These are phyloP conservation scores for Botrytis fragariae DNA, from an alignment of 2,329 filamentous ascomycete genomes.

Conservation along the genomic window DNA sequence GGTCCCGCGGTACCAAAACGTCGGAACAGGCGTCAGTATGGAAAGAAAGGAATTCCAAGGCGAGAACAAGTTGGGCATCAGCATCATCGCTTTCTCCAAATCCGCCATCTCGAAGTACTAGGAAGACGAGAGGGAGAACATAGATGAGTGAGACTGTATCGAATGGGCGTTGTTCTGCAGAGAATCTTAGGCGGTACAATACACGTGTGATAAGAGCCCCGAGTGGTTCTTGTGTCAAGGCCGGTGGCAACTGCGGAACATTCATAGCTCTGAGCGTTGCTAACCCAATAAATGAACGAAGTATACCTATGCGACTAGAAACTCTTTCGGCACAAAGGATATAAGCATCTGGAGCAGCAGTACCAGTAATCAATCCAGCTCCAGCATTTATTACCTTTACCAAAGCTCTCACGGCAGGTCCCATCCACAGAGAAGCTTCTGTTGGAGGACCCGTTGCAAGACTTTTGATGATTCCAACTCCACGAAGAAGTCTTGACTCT, in stretches of 20 bases:
- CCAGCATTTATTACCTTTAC: slow-evolving; percentile 75
- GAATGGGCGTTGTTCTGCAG: slow-evolving; percentile 90
- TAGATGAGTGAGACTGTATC: slow-evolving; percentile 87
- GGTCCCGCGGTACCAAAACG: slow-evolving; percentile 69
- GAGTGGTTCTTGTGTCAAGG: slow-evolving; percentile 75
- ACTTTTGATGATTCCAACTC: slow-evolving; percentile 79
- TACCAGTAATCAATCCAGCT: slow-evolving; percentile 76
- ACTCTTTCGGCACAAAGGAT: slow-evolving; percentile 75
- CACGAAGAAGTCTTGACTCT: slow-evolving; percentile 71
- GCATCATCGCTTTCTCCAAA: slow-evolving; percentile 75
- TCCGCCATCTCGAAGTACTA: slow-evolving; percentile 76
- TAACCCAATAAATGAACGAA: slow-evolving; percentile 81
- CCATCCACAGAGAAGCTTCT: slow-evolving; percentile 85
- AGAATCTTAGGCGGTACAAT: slow-evolving; percentile 84
- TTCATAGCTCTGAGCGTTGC: slow-evolving; percentile 80
- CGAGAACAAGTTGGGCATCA: slow-evolving; percentile 86
- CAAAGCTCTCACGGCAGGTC: slow-evolving; percentile 71
- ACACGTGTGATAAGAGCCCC: slow-evolving; percentile 83
- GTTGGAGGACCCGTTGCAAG: slow-evolving; percentile 87
- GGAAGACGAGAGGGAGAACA: slow-evolving; percentile 75
- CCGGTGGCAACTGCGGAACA: slow-evolving; percentile 67
- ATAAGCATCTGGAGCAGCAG: slow-evolving; percentile 74
- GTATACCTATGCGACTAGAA: slow-evolving; percentile 68
- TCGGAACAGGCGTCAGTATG: slow-evolving; percentile 81
- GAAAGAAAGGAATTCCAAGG: slow-evolving; percentile 83